Evolutionary conservation across 768 basidiomycete genomes (phyloP).

Genomic region (Mycena galopus): DNA sequence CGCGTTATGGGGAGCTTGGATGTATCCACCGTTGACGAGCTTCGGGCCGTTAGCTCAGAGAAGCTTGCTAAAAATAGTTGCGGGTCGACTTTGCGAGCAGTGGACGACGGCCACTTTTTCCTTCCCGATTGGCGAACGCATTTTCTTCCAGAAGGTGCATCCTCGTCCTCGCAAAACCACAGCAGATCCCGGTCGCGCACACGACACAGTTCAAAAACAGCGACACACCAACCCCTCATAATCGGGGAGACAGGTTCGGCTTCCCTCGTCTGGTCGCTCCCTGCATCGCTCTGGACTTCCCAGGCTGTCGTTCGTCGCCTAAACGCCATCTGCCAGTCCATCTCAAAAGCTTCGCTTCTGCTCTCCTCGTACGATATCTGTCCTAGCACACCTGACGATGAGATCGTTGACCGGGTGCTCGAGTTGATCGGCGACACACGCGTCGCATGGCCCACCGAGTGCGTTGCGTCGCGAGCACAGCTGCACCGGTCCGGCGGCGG

Average conservation of each 20-base stretch:
- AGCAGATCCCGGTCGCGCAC: conserved; percentile 41
- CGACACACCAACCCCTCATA: conserved; percentile 74
- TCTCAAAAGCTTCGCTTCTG: conserved; percentile 70
- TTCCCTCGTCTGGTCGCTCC: conserved; percentile 71
- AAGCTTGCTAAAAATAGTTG: conserved; percentile 62
- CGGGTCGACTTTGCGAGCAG: conserved; percentile 64
- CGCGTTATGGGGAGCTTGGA: conserved; percentile 70
- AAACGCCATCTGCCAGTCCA: conserved; percentile 81
- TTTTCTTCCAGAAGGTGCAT: conserved; percentile 50
- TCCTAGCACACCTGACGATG: conserved; percentile 70
- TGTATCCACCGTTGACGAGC: conserved; percentile 68
- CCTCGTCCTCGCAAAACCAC: conserved; percentile 34
- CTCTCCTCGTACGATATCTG: conserved; percentile 81
- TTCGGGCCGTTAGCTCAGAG: conserved; percentile 70
- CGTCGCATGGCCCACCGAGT: conserved; percentile 83
- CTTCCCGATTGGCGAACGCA: conserved; percentile 68
- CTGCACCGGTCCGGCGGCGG: conserved; percentile 65
- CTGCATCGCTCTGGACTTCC: conserved; percentile 74
- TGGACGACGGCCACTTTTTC: conserved; percentile 82
- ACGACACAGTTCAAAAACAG: conserved; percentile 39
- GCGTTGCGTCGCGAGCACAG: conserved; percentile 65
- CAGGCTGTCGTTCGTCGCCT: conserved; percentile 73
- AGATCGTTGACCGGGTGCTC: conserved; percentile 75
- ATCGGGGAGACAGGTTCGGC: conserved; percentile 81
- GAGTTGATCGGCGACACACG: conserved; percentile 83